Conservation (phyloP, 441 rosid species). For the Syzygium malaccense region DNA sequence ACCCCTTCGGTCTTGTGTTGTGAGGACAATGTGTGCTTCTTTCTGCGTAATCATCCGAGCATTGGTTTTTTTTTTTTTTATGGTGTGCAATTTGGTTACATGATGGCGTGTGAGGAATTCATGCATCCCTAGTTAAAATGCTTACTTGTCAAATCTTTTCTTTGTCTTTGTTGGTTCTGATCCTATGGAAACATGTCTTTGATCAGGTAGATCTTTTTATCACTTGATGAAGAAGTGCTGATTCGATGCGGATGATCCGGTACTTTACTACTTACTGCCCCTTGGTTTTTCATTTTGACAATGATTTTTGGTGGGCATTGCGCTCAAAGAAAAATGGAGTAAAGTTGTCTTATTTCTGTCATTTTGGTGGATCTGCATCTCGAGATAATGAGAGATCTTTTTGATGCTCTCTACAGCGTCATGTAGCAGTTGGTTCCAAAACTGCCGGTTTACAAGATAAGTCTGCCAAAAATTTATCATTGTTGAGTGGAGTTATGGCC, state of each 20-base stretch:
- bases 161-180: not conserved
- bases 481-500: slow-evolving; percentile 49
- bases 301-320: not conserved
- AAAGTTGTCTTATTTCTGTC: not conserved
- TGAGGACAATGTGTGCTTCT: not conserved
- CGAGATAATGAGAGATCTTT: not conserved
- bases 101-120: not conserved
- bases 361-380: not conserved
- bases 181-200: not conserved
- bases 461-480: not conserved
- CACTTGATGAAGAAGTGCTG: not conserved
- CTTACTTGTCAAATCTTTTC: not conserved
- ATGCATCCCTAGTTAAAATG: not conserved
- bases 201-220: not conserved
- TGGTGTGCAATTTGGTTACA: not conserved
- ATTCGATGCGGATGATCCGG: not conserved
- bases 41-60: not conserved
- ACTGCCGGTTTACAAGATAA: not conserved
- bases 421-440: not conserved
- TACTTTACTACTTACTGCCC: not conserved
- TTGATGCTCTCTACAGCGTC: not conserved
- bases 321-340: not conserved
- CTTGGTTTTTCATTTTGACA: not conserved
- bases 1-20: not conserved
- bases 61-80: not conserved